Evolutionary conservation across 2,329 filamentous ascomycete genomes (phyloP), one percentile per base, ranked within the genome.

Genomic region (Aquanectria penicillioides): DNA sequence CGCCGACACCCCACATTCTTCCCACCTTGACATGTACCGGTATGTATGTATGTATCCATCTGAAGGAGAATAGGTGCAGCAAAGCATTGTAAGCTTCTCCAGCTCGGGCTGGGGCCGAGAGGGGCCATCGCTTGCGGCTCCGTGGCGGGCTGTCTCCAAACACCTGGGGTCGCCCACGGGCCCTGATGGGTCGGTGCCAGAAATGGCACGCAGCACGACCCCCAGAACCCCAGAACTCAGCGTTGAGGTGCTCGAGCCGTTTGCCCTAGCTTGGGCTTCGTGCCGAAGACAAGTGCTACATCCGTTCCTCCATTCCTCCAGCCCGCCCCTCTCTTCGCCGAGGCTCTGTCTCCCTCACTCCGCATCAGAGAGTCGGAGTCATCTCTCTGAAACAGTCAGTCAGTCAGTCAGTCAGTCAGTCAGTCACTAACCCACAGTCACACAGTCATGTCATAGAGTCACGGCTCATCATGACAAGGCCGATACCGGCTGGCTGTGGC

Each of bases 51-150:
- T n/a, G n/a, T n/a, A n/a, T n/a, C n/a, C n/a, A n/a, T n/a, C n/a
- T n/a, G n/a, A n/a, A n/a, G n/a, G n/a, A n/a, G n/a, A n/a, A n/a
- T n/a, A n/a, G n/a, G n/a, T n/a, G n/a, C n/a, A n/a, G n/a, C n/a
- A 20, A 41, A 38, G 36, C 36, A 22, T 25, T 25, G 5, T 25
- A 26, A 38, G n/a, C 44, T 28, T 37, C 44, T 29, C 56, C 59
- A 61, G 57, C 55, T 62, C 66, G 66, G 66, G 64, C 66, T 66
- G 59, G 60, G 51, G 59, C 66, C 66, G 66, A 68, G 66, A 31
- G 46, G 46, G 31, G 40, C 31, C 40, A 43, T 34, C 44, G 48
- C 33, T 36, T 62, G 59, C 62, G 66, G 64, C 62, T 69, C 66
- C 66, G 52, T 59, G 11, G 12, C n/a, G n/a, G 26, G 34, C 33